Percentiles rank a stretch among this genome's conserved stretches.
Conservation (phyloP, 169 alveolate species). For the Eimeria zaria region DNA sequence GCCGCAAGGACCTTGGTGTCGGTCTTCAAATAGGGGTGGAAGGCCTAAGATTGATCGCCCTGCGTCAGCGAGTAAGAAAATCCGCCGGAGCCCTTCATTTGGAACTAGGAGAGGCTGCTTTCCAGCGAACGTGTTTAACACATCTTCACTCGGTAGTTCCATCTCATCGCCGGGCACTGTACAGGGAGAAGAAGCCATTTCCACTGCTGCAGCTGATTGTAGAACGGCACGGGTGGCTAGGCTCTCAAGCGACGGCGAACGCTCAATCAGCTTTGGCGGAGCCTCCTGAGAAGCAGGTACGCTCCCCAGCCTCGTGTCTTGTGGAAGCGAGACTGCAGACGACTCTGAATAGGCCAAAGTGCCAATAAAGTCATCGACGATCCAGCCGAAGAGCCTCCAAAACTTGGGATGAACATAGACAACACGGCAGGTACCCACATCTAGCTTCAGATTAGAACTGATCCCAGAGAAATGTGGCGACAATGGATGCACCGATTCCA, state of each 20-base stretch:
- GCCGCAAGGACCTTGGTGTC: neutral
- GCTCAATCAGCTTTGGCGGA: conserved; percentile 32
- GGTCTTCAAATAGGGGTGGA: conserved; percentile 9
- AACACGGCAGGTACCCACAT: conserved; percentile 77
- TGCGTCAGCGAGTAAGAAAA: conserved; percentile 68
- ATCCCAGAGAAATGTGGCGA: conserved; percentile 70
- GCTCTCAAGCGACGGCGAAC: conserved; percentile 50
- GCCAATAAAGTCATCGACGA: conserved; percentile 61
- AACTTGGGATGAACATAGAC: conserved; percentile 74
- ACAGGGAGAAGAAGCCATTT: neutral
- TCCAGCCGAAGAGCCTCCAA: conserved; percentile 83
- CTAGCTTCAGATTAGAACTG: conserved; percentile 37
- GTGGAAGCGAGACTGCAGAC: neutral
- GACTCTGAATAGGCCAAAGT: conserved; percentile 28
- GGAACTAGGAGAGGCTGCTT: conserved; percentile 25
- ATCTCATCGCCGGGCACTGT: neutral
- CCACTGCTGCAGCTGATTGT: conserved; percentile 11
- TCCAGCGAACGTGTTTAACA: neutral
- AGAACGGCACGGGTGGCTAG: conserved; percentile 5
- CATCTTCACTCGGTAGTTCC: neutral
- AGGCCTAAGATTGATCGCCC: conserved; percentile 48
- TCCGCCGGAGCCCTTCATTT: conserved; percentile 68
- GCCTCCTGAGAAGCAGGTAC: neutral
- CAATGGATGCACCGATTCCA: conserved; percentile 62
- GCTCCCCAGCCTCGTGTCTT: neutral